These are phyloP conservation scores for Pseudogymnoascus sp. DNA, from an alignment of 2,329 filamentous ascomycete genomes.

Conservation along the genomic window DNA sequence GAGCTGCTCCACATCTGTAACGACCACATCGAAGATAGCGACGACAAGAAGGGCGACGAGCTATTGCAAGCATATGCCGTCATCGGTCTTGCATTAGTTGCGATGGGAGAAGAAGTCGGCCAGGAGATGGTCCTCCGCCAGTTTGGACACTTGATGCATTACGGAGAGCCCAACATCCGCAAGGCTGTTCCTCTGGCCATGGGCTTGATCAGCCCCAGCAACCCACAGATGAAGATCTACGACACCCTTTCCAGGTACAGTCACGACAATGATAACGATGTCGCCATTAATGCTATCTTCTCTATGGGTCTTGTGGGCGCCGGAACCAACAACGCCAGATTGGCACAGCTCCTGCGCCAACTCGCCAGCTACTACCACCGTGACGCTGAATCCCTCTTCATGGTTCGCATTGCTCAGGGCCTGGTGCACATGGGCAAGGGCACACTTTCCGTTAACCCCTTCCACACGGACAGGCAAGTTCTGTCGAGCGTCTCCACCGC, in stretches of 20 bases:
- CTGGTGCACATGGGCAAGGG: conserved; percentile 99
- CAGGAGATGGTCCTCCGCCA: conserved; percentile 98
- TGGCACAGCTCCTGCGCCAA: conserved; percentile 89
- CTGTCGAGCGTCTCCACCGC: conserved; percentile 85
- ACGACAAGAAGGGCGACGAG: conserved; percentile 92
- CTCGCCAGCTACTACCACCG: conserved; percentile 97
- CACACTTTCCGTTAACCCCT: conserved; percentile 91
- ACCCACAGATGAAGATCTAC: conserved; percentile 99
- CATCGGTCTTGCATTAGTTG: conserved; percentile 83
- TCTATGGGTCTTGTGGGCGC: conserved; percentile 96
- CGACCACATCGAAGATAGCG: conserved; percentile 88
- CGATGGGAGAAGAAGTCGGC: conserved; percentile 97
- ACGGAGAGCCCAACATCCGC: conserved; percentile 93
- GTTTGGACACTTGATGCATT: conserved; percentile 98
- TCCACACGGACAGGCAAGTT: conserved; percentile 96
- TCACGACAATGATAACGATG: conserved; percentile 97
- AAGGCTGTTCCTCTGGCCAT: conserved; percentile 93
- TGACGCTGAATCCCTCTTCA: conserved; percentile 92
- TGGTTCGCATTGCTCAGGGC: conserved; percentile 97
- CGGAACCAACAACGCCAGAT: conserved; percentile 93
- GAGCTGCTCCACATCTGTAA: conserved; percentile 97
- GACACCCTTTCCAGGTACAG: conserved; percentile 95
- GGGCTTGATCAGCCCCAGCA: conserved; percentile 93
- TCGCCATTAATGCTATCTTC: conserved; percentile 97
- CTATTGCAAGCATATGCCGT: conserved; percentile 94